Evolutionary conservation across 257 asterid genomes (phyloP), one percentile per base, ranked within the genome.

Genomic region (Orobanche coerulescens): DNA sequence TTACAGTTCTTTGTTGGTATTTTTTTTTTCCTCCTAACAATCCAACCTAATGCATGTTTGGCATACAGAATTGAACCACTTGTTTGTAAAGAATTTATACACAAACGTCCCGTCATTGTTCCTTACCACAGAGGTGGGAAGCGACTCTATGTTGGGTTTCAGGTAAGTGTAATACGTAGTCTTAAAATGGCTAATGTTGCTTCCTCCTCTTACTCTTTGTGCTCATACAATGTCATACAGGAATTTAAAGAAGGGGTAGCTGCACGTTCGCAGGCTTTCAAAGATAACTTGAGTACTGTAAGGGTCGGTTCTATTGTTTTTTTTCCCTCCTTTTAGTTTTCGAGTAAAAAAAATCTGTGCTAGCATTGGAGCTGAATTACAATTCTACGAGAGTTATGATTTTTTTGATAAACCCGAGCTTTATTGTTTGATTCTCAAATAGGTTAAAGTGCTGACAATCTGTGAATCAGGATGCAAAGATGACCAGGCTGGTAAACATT

Each of bases 91-190:
- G 98, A 93, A 37, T 82, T 69, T 67, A 39, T 75, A 34, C 75
- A 76, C 37, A 83, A 62, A 58, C 92, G 97, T 47, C 97, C 97
- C 1, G 86, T 86, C 53, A 86, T 84, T 66, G 62, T 93, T 65
- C 98, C 98, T 55, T 93, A 88, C 73, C 97, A 93, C 77, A 80
- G 94, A 75, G 98, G 98, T 25, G 97, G 97, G 54, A 93, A 93
- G 83, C 82, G 98, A 62, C 82, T 93, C 48, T 85, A 89, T 70
- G 74, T 89, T 70, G 95, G 88, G 47, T 81, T 69, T 76, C 98
- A 89, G 87, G 98, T 88, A 73, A 71, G 63, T 31, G 15, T 69
- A 36, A 44, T 24, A 20, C 16, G 48, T 15, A 20, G 61, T 28
- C 59, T 18, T 12, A 6, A 34, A 20, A 23, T 18, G 49, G 44